Percentiles rank a stretch among this genome's conserved stretches.
Evolutionary conservation across 108 stramenopile genomes (phyloP).

Genomic region (Epipyxis sp.): DNA sequence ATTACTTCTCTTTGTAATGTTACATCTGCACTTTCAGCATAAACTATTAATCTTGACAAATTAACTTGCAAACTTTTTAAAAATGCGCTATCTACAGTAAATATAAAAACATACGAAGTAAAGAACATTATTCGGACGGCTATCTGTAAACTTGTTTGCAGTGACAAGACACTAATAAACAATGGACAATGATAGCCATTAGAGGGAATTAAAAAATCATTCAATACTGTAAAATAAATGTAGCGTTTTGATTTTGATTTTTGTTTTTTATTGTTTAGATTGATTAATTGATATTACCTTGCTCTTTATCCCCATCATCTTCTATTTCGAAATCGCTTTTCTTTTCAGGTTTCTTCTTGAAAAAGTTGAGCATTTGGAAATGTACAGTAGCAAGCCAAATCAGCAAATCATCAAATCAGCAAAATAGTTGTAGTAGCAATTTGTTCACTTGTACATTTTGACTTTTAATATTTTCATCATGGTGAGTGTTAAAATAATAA

Average conservation of each 20-base stretch:
- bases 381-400: too few relatives aligned
- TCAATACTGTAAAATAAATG: too few relatives aligned
- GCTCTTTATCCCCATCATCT: conserved; percentile 20
- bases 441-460: neutral
- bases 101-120: too few relatives aligned
- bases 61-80: conserved; percentile 41
- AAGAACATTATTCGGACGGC: neutral
- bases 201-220: too few relatives aligned
- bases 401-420: too few relatives aligned
- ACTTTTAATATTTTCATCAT: neutral
- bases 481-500: neutral
- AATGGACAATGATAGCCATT: neutral
- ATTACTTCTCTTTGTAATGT: conserved; percentile 52
- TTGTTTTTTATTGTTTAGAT: too few relatives aligned
- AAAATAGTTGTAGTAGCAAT: too few relatives aligned
- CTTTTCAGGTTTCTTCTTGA: conserved; percentile 15
- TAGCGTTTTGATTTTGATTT: too few relatives aligned
- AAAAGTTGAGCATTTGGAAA: neutral
- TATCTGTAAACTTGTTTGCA: neutral
- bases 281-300: too few relatives aligned
- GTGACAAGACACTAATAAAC: neutral
- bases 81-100: conserved; percentile 43
- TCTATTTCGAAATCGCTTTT: conserved; percentile 35
- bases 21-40: conserved; percentile 56
- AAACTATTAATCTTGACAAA: conserved; percentile 56